phyloP scores from a whole-genome alignment of 2,329 filamentous ascomycete genomes.

The Plectosphaerella sp. region DNA sequence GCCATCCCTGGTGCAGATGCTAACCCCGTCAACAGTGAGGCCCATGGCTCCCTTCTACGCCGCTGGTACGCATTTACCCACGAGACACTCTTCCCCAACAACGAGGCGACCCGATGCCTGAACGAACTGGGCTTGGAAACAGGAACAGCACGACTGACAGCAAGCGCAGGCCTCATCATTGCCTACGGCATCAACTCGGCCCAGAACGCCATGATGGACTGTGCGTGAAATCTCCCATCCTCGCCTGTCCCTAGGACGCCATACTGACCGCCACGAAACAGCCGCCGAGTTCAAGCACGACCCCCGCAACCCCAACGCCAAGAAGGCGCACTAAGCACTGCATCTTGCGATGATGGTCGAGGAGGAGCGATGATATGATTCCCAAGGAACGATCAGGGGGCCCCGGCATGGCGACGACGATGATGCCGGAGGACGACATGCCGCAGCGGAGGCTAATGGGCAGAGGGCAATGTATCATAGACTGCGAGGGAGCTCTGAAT shows the following conservation, averaged over 20 bases:
- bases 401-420: background rate
- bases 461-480: constrained; percentile 13
- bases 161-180: constrained; percentile 67
- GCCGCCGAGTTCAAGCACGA: constrained; percentile 97
- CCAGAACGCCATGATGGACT: constrained; percentile 70
- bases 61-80: constrained; percentile 66
- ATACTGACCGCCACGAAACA: constrained; percentile 34
- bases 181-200: constrained; percentile 87
- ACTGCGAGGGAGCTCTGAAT: constrained; percentile 5
- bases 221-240: constrained; percentile 44
- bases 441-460: background rate
- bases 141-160: background rate
- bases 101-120: background rate
- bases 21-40: constrained; percentile 57
- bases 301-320: constrained; percentile 73
- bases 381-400: too few species aligned
- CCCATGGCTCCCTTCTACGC: constrained; percentile 91
- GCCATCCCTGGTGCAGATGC: constrained; percentile 4
- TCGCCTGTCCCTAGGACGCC: constrained; percentile 1
- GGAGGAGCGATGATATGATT: too few species aligned
- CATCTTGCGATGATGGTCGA: background rate
- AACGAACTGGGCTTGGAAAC: background rate
- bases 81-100: background rate
- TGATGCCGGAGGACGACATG: background rate
- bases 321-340: constrained; percentile 39